These are phyloP conservation scores for Manihot esculenta DNA, from an alignment of 441 rosid species.

Conservation along the genomic window DNA sequence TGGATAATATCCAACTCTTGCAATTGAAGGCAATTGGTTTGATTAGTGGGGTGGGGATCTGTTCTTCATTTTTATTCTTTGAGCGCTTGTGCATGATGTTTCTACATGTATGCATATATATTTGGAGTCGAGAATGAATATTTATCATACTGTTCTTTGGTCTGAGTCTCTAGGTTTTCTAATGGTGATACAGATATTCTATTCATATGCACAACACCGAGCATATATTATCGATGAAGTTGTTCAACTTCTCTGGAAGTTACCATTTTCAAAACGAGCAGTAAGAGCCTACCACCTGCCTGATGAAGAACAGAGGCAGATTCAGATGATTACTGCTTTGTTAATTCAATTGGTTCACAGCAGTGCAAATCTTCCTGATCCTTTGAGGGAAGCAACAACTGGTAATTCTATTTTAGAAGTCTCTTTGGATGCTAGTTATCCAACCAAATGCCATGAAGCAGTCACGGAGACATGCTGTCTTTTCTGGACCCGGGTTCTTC, in stretches of 20 bases:
- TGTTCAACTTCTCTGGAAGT: conserved; percentile 85
- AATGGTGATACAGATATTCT: conserved; percentile 73
- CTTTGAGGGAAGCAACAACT: conserved; percentile 60
- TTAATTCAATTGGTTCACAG: conserved; percentile 94
- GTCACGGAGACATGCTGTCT: conserved; percentile 90
- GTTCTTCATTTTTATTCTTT: conserved; percentile 19
- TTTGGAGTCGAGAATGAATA: not conserved
- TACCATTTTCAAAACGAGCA: conserved; percentile 87
- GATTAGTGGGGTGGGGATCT: conserved; percentile 73
- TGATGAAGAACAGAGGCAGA: conserved; percentile 98
- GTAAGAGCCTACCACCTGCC: conserved; percentile 86
- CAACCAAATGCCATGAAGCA: conserved; percentile 76
- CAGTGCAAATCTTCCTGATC: conserved; percentile 90
- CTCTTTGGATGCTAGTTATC: conserved; percentile 69
- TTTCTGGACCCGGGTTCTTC: conserved; percentile 97
- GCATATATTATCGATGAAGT: conserved; percentile 83
- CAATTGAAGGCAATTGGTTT: conserved; percentile 93
- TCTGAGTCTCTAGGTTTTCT: conserved; percentile 17
- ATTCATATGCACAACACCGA: conserved; percentile 84
- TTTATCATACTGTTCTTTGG: conserved; percentile 1
- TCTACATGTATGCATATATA: conserved; percentile 11
- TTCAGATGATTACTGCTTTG: conserved; percentile 95
- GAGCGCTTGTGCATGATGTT: conserved; percentile 21
- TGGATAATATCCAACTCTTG: conserved; percentile 95
- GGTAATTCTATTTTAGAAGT: conserved; percentile 63